Percentiles rank a stretch among this genome's conserved stretches.
phyloP scores from a whole-genome alignment of 2,329 filamentous ascomycete species.

The Aspergillus sp. region DNA sequence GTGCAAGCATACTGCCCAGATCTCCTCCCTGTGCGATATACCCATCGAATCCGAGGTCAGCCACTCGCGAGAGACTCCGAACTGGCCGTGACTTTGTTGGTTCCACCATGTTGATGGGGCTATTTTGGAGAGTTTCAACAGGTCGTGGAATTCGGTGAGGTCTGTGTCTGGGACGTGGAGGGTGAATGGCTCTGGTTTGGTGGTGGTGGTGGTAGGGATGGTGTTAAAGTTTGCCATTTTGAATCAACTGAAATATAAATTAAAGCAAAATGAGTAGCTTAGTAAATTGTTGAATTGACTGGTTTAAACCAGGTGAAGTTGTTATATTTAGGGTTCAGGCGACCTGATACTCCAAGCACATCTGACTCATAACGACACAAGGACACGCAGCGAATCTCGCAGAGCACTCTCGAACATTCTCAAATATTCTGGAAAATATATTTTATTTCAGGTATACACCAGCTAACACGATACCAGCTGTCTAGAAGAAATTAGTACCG shows the following conservation, averaged over 20 bases:
- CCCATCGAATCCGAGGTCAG: constrained; percentile 36
- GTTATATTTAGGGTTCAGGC: too few species aligned
- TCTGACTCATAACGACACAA: too few species aligned
- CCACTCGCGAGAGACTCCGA: constrained; percentile 52
- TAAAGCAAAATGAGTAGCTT: not conserved
- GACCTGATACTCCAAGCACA: too few species aligned
- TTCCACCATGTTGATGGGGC: constrained; percentile 53
- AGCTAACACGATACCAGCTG: too few species aligned
- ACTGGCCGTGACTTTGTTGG: constrained; percentile 40
- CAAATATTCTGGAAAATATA: too few species aligned
- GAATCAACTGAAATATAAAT: not conserved
- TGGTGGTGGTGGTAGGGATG: not conserved
- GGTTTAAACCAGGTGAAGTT: too few species aligned
- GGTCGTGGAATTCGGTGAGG: constrained; percentile 47
- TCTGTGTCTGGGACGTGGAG: constrained; percentile 45
- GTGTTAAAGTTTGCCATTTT: not conserved
- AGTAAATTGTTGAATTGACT: not conserved
- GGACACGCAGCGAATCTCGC: too few species aligned
- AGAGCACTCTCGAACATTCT: too few species aligned
- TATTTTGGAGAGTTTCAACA: constrained; percentile 51
- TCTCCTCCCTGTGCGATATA: constrained; percentile 36
- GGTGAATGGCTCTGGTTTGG: constrained; percentile 37
- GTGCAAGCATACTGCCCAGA: constrained; percentile 28
- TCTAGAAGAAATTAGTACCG: too few species aligned
- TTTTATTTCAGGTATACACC: too few species aligned